These are phyloP conservation scores for Falciphora oryzae DNA, from an alignment of 2,329 filamentous ascomycete genomes.

Conservation along the genomic window DNA sequence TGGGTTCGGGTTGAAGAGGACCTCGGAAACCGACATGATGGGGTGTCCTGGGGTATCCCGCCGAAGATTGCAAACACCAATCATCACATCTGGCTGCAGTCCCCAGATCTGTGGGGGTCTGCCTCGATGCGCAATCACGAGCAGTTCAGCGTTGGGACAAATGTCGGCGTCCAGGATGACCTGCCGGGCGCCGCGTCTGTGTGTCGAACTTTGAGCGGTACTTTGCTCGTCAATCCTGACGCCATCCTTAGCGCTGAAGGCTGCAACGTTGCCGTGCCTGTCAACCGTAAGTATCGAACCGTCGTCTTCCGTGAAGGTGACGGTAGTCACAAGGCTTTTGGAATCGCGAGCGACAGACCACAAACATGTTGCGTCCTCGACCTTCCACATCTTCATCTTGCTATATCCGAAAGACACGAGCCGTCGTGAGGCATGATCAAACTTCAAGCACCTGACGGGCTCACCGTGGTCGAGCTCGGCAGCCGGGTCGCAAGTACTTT, in stretches of 20 bases:
- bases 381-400: slow-evolving; percentile 1
- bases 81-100: not conserved
- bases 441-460: not conserved
- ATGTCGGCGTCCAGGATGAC: slow-evolving; percentile 1
- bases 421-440: not conserved
- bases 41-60: not conserved
- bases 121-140: not conserved
- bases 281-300: not conserved
- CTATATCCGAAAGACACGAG: not conserved
- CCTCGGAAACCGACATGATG: not conserved
- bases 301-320: not conserved
- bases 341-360: not conserved
- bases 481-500: not conserved
- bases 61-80: not conserved
- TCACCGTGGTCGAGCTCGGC: not conserved
- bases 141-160: not conserved
- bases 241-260: not conserved
- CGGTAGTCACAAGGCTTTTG: not conserved
- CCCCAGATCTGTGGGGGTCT: not conserved
- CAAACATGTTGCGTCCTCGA: not conserved
- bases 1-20: slow-evolving; percentile 11
- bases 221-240: not conserved
- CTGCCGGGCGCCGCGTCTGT: not conserved
- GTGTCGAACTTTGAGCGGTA: not conserved
- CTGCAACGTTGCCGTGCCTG: not conserved